Evolutionary conservation across 2,329 filamentous ascomycete genomes (phyloP).

Genomic region (Pyricularia pennisetigena): DNA sequence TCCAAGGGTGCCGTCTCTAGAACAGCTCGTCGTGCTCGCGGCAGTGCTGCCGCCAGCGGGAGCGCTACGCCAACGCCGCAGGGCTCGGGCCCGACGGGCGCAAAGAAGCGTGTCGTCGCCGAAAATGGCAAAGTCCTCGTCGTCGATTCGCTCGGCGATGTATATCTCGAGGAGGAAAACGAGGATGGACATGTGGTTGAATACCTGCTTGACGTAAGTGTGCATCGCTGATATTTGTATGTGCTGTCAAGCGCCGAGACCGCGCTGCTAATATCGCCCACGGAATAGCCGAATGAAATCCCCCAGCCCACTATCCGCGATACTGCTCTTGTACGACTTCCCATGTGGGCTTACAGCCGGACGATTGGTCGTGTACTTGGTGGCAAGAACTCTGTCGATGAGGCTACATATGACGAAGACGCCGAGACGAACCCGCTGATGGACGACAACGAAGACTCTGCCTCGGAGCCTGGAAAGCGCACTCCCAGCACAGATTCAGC

Average conservation of each 20-base stretch:
- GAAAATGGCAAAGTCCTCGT: slow-evolving; percentile 94
- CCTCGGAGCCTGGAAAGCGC: slow-evolving; percentile 38
- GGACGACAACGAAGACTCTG: slow-evolving; percentile 29
- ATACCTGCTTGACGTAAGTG: slow-evolving; percentile 76
- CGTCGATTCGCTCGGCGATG: slow-evolving; percentile 84
- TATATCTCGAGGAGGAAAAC: slow-evolving; percentile 87
- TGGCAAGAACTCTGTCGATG: slow-evolving; percentile 18
- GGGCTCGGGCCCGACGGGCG: slow-evolving; percentile 54
- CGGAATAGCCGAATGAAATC: slow-evolving; percentile 63
- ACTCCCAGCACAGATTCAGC: slow-evolving; percentile 48
- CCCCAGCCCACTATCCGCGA: slow-evolving; percentile 66
- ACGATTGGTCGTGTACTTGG: slow-evolving; percentile 40
- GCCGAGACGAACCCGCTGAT: slow-evolving; percentile 13
- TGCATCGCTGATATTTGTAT: neutral
- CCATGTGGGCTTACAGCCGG: slow-evolving; percentile 58
- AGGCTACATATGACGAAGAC: slow-evolving; percentile 25
- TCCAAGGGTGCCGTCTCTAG: slow-evolving; percentile 39
- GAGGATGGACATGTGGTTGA: slow-evolving; percentile 78
- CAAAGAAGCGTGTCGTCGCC: slow-evolving; percentile 79
- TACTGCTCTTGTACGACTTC: slow-evolving; percentile 73
- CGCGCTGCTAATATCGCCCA: slow-evolving; percentile 6
- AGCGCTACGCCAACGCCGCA: slow-evolving; percentile 44
- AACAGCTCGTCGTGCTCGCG: slow-evolving; percentile 22
- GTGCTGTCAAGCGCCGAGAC: neutral
- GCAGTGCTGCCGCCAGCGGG: slow-evolving; percentile 26